Evolutionary conservation across 805 yeast species (phyloP), one percentile per base, ranked within the genome.

Genomic region (Ogataea nonfermentans): DNA sequence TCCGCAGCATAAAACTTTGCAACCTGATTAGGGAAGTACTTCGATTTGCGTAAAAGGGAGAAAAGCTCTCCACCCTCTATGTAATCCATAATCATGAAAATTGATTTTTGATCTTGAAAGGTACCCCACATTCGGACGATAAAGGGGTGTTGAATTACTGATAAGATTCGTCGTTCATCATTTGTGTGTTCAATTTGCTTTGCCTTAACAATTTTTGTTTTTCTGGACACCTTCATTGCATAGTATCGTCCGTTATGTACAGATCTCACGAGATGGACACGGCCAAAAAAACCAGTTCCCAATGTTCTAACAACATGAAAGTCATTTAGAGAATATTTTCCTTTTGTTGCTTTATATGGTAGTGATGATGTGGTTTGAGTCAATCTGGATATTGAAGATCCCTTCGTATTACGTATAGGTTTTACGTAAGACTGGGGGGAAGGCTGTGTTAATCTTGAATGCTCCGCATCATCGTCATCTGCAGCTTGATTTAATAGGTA

Each of bases 81-180:
- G 58, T 76, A 77, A 53, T 77, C 82, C 82, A 77, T 77, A 25
- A 77, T 74, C 81, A 77, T 76, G 47, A 76, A 77, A 41, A 77
- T 59, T 48, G 74, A 74, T 48, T 67, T 68, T 26, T 76, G 65
- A 51, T 77, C 82, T 55, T 76, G 81, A 52, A 72, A 77, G 5
- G 81, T 77, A n/a, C 82, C 82, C 82, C 82, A 77, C 81, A 77
- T 76, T 41, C 81, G 56, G 46, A 75, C 76, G 47, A 77, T 64
- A 46, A 76, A 77, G 6, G 82, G 82, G 51, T 77, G 82, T 47
- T 76, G 78, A 9, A 76, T 77, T 39, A 75, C 62, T 46, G 71
- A 74, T 27, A 77, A 61, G 76, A 77, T 77, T 48, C 81, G 62
- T 41, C 82, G 61, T 58, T 77, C 82, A 53, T 77, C 82, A 51